A percentile compares a stretch with the other conserved stretches of the same genome.
These are phyloP conservation scores for Solanum ossicruentum DNA, from an alignment of 257 asterid genomes.

Conservation along the genomic window DNA sequence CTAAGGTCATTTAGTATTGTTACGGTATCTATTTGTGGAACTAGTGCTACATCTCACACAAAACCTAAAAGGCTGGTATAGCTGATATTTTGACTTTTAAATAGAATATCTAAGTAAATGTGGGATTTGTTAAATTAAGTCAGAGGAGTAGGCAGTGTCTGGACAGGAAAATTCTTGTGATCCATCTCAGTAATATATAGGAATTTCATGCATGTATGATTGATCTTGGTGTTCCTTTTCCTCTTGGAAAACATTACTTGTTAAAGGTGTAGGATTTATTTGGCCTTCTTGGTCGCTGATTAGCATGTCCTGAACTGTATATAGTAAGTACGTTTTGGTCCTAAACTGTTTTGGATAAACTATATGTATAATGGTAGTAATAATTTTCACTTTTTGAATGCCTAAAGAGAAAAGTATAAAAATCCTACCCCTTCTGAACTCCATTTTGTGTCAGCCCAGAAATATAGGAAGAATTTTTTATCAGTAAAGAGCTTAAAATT, in stretches of 20 bases:
- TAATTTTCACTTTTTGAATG: not conserved
- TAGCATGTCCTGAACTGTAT: not conserved
- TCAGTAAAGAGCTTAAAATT: not conserved
- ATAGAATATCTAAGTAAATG: not conserved
- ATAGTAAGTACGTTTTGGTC: not conserved
- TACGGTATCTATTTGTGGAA: not conserved
- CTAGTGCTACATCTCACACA: not conserved
- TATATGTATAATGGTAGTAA: not conserved
- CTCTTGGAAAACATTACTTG: not conserved
- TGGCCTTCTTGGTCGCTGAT: not conserved
- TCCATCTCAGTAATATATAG: not conserved
- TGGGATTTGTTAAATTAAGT: not conserved
- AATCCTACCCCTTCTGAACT: not conserved
- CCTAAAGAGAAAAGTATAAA: not conserved
- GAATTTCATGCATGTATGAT: not conserved
- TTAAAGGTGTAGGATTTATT: not conserved
- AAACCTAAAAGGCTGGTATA: not conserved
- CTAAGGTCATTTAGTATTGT: not conserved
- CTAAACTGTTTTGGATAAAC: not conserved
- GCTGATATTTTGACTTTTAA: not conserved
- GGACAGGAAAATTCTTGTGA: not conserved
- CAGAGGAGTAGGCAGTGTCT: not conserved
- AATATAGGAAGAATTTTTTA: not conserved
- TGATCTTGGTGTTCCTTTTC: not conserved
- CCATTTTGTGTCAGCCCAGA: not conserved